phyloP scores from a whole-genome alignment of 2,329 filamentous ascomycete species.

The Penicillium sp. region DNA sequence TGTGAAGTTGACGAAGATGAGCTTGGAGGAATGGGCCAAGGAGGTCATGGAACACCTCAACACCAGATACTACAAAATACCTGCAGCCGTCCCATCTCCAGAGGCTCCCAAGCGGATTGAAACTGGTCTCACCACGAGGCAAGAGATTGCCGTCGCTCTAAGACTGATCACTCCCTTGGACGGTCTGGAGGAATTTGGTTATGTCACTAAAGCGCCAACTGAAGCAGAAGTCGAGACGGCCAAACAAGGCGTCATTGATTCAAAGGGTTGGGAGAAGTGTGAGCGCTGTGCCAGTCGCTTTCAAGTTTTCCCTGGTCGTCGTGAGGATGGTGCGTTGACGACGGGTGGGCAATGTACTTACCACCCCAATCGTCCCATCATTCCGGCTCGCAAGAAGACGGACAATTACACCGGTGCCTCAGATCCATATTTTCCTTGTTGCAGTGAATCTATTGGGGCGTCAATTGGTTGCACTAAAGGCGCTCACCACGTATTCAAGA shows the following conservation, averaged over 20 bases:
- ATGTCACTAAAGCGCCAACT: slow-evolving; percentile 72
- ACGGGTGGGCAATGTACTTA: slow-evolving; percentile 79
- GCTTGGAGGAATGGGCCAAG: slow-evolving; percentile 71
- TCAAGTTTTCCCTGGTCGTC: slow-evolving; percentile 86
- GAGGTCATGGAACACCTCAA: slow-evolving; percentile 59
- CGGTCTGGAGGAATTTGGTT: slow-evolving; percentile 72
- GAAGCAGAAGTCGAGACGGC: slow-evolving; percentile 70
- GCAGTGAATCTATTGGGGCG: slow-evolving; percentile 74
- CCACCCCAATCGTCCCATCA: slow-evolving; percentile 76
- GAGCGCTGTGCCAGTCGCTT: slow-evolving; percentile 87
- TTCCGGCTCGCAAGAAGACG: slow-evolving; percentile 60
- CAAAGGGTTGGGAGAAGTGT: slow-evolving; percentile 83
- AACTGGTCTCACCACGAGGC: slow-evolving; percentile 70
- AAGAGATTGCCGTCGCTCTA: slow-evolving; percentile 72
- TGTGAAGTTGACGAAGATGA: slow-evolving; percentile 77
- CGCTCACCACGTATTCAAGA: slow-evolving; percentile 85
- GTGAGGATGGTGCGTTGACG: slow-evolving; percentile 75
- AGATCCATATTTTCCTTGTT: slow-evolving; percentile 76
- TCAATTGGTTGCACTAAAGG: slow-evolving; percentile 74
- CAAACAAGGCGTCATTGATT: slow-evolving; percentile 66
- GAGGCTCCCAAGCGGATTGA: slow-evolving; percentile 60
- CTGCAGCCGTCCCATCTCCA: slow-evolving; percentile 42
- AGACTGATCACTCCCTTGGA: slow-evolving; percentile 69
- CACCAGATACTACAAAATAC: slow-evolving; percentile 43
- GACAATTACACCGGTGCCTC: slow-evolving; percentile 63